Evolutionary conservation across 2,329 filamentous ascomycete genomes (phyloP), one percentile per base, ranked within the genome.

Genomic region (Ophiostoma sp.): DNA sequence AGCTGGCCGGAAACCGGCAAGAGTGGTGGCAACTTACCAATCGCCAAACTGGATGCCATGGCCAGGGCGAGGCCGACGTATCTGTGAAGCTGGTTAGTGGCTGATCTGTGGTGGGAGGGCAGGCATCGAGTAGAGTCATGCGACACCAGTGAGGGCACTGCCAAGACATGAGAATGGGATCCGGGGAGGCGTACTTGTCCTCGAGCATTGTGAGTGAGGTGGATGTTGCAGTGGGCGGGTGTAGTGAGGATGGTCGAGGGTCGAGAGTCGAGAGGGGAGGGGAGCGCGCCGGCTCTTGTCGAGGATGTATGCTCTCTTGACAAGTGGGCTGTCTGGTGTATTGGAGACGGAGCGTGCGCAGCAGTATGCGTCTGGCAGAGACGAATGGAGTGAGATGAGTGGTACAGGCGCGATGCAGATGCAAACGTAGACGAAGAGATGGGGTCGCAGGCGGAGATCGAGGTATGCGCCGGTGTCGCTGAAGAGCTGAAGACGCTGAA

Each of bases 41-140:
- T 93, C 74, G 89, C 90, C 77, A 92, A 81, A 75, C 90, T 91
- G 52, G 89, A 91, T 72, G 85, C 84, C 78, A 93, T 89, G 84
- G 90, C 90, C 80, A 93, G 81, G 72, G 86, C 87, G 81, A 93
- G 83, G 77, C 90, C 90, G 76, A 93, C 87, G 77, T 93, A 93
- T 83, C 90, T 65, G 23, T 23, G 36, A 5, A 44, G 35, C 33
- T 44, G 36, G 65, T 67, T 27, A 67, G 65, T 23, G 7, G 35
- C 11, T 39, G 62, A 33, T 44, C 36, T 23, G 15, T 27, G 10
- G 62, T 15, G 73, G 73, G 68, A 72, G 44, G 70, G 69, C 13
- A 20, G 41, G 13, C 4, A 57, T 71, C 52, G 70, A 57, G 52
- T 57, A 7, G 57, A 62, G 23, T 31, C 57, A 13, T 27, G 57